Evolutionary conservation across 345 rosid genomes (phyloP).

Genomic region (Gossypium rotundifolium): DNA sequence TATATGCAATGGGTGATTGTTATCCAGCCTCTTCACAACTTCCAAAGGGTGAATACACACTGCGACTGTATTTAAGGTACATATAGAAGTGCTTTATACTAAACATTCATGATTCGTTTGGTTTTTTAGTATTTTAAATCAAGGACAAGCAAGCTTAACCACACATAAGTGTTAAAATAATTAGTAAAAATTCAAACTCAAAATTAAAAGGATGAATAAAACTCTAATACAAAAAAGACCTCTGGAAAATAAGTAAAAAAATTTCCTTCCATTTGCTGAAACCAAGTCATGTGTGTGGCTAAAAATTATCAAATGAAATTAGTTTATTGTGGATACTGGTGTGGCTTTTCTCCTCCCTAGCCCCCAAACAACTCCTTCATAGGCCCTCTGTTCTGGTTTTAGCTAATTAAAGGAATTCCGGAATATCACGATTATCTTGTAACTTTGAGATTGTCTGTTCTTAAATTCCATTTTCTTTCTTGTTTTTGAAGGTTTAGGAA

Average conservation of each 20-base stretch:
- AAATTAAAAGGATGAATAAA: too few species aligned
- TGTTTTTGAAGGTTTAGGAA: slow-evolving; percentile 7
- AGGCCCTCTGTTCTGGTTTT: not conserved
- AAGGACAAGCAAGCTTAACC: too few species aligned
- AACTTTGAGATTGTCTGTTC: not conserved
- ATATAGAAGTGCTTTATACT: not conserved
- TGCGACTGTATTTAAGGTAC: slow-evolving; percentile 77
- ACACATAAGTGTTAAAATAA: too few species aligned
- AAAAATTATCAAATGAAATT: too few species aligned
- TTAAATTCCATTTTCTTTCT: not conserved
- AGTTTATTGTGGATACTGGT: not conserved
- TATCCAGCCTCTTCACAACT: slow-evolving; percentile 75
- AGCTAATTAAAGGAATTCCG: not conserved
- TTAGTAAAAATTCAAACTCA: too few species aligned
- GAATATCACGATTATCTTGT: not conserved
- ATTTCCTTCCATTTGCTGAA: too few species aligned
- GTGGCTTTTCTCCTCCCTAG: not conserved
- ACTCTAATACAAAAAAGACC: too few species aligned
- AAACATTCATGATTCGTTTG: not conserved
- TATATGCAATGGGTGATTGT: slow-evolving; percentile 81
- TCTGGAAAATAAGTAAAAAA: too few species aligned
- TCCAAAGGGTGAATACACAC: slow-evolving; percentile 84
- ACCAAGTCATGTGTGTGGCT: too few species aligned
- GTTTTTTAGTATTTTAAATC: too few species aligned
- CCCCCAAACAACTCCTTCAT: not conserved